Evolutionary conservation across 1,284 basidiomycete genomes (phyloP), one percentile per base, ranked within the genome.

Genomic region (Tilletia setariae): DNA sequence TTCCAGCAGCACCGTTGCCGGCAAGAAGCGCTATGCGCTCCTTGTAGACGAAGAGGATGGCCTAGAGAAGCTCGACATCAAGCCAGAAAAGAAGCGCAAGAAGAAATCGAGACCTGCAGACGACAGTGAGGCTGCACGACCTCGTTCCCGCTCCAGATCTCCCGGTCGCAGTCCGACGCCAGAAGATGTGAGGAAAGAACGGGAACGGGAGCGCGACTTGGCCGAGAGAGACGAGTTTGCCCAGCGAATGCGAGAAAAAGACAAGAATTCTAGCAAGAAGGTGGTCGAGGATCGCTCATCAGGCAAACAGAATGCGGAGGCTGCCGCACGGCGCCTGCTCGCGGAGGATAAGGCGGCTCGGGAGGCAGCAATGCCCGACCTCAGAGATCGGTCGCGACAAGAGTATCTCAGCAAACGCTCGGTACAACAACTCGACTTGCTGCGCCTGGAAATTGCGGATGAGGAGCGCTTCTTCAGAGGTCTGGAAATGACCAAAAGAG

Each of bases 351-450:
- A 68, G 42, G 70, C 74, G n/a, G 77, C 75, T 15, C 70, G 76
- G 8, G 59, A 67, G 19, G 69, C 69, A 30, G 78, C 75, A 42
- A 77, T 79, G 72, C 73, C 75, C 28, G 66, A 63, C 40, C 69
- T 82, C 43, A 75, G 80, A 9, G 75, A 82, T 23, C 75, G 80
- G 13, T 77, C 78, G 1, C 72, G 92, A 16, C 93, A 97, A 74
- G 94, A 98, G 81, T 98, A 99, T 80, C 87, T 98, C 70, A 90
- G 92, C 30, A 98, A 98, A 83, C 91, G 96, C 76, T 94, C 97
- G 84, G 86, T 91, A 61, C 96, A 99, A 83, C 92, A 94, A 81
- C 91, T 98, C 73, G 96, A 98, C 80, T 86, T 99, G 23, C 85
- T 98, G 59, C 88, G 92, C 63, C 89, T 91, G 83, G 94, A 98